phyloP scores from a whole-genome alignment of 1,139 yeast species.

The Tardiomyces digboiensis region DNA sequence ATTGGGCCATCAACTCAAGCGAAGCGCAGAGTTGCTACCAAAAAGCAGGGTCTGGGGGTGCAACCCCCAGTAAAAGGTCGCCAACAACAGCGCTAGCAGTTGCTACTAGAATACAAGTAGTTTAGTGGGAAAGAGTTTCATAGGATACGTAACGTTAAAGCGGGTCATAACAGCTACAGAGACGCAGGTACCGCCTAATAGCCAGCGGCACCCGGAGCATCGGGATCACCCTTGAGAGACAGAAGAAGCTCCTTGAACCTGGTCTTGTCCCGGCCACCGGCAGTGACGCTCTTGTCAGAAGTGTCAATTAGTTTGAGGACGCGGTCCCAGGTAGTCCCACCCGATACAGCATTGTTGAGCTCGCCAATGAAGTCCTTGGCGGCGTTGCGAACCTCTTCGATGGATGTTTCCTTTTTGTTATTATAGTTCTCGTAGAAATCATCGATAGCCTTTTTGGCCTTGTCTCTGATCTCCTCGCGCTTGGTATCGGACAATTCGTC shows the following conservation, averaged over 20 bases:
- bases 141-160: too few relatives aligned
- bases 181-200: too few relatives aligned
- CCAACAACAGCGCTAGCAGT: neutral
- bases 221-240: constrained; percentile 57
- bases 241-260: constrained; percentile 59
- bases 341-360: constrained; percentile 66
- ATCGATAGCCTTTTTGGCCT: constrained; percentile 84
- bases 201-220: constrained; percentile 66
- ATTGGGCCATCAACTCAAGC: too few relatives aligned
- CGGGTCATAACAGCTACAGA: too few relatives aligned
- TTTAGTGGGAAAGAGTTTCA: too few relatives aligned
- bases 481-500: constrained; percentile 64
- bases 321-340: constrained; percentile 84
- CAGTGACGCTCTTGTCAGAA: constrained; percentile 32
- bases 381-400: constrained; percentile 59
- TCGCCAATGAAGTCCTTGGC: constrained; percentile 57
- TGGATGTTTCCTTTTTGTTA: constrained; percentile 65
- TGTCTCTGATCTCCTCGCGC: constrained; percentile 57
- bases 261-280: constrained; percentile 53
- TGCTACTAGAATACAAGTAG: neutral
- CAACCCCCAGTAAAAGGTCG: too few relatives aligned
- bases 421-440: constrained; percentile 93
- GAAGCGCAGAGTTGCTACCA: too few relatives aligned
- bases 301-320: constrained; percentile 43
- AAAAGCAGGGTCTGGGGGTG: too few relatives aligned